Percentiles rank a stretch among this genome's conserved stretches.
Conservation (phyloP, 768 basidiomycete species). For the Tephrocybe sp. region DNA sequence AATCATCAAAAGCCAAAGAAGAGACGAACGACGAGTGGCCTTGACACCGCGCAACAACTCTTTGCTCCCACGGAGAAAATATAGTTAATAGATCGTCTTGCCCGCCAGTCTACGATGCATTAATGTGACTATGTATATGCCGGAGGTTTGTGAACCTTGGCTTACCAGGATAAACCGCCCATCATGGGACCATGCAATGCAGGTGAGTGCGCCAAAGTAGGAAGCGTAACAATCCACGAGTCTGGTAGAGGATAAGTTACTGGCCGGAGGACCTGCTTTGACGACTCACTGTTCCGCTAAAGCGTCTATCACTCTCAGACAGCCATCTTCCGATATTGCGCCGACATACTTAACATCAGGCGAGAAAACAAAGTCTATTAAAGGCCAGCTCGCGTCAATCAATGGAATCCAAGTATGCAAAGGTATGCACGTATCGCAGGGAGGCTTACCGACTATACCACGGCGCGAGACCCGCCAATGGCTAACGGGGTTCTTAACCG, state of each 20-base stretch:
- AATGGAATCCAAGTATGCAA: background rate
- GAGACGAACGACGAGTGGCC: constrained; percentile 96
- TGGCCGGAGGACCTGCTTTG: background rate
- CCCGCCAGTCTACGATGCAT: constrained; percentile 71
- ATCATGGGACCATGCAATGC: constrained; percentile 94
- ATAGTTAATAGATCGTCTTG: constrained; percentile 97
- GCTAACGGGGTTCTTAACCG: constrained; percentile 82
- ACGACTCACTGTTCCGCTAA: constrained; percentile 73
- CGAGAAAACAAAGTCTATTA: constrained; percentile 84
- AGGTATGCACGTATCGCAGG: no score
- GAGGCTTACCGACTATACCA: constrained; percentile 71
- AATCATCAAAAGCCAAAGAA: constrained; percentile 85
- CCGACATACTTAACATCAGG: constrained; percentile 91
- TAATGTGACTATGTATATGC: constrained; percentile 1
- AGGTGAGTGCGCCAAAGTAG: constrained; percentile 91
- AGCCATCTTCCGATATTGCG: constrained; percentile 90
- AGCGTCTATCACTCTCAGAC: constrained; percentile 85
- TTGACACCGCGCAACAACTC: constrained; percentile 93
- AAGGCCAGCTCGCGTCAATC: background rate
- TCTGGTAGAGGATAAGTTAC: constrained; percentile 34
- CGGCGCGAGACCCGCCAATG: constrained; percentile 82
- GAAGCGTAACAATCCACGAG: constrained; percentile 93
- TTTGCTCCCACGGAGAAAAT: constrained; percentile 91
- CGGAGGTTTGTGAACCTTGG: background rate
- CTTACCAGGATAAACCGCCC: constrained; percentile 85